Evolutionary conservation across 345 rosid genomes (phyloP), one percentile per base, ranked within the genome.

Genomic region (Salix suchowensis): DNA sequence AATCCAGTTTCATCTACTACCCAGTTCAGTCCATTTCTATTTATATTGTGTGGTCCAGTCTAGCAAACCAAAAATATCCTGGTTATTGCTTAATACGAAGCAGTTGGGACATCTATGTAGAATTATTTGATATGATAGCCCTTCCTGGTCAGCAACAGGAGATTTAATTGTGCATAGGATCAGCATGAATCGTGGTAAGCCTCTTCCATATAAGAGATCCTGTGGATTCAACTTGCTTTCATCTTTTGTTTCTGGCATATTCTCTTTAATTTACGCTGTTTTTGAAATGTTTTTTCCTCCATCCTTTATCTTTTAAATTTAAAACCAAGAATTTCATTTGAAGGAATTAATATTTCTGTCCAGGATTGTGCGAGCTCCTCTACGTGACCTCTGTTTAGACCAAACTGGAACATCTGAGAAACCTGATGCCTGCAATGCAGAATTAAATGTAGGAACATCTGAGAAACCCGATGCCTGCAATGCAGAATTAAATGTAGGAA

Each of bases 291-390:
- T 23, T 36, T 37, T 39, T 65, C 14, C 37, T 18, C 39, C 15
- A 16, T 12, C 26, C 7, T 61, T 0, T 62, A 7, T n/a, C 4
- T 34, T 13, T 74, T 19, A 28, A n/a, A 68, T 75, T 30, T 68
- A 36, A 39, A 68, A 3, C 7, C 8, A 58, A 19, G 42, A 34
- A 4, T 26, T 24, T 60, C 32, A 34, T 34, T 14, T 21, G 15
- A 50, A 19, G 24, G 26, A 30, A n/a, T 55, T 30, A 4, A 23
- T 36, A 21, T 34, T 80, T 60, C 69, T 71, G 67, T 75, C 74
- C 42, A 95, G 98, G 85, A 87, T 89, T 76, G 83, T 96, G 83
- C 88, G 88, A 82, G 76, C 88, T 71, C 86, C 97, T 70, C 72
- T 92, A 67, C 72, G 16, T 76, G 96, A 93, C 78, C 88, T 96